Percentiles rank a stretch among this genome's conserved stretches.
Conservation (phyloP, 2,329 filamentous ascomycete genomes). For the Microdochium paspali region DNA sequence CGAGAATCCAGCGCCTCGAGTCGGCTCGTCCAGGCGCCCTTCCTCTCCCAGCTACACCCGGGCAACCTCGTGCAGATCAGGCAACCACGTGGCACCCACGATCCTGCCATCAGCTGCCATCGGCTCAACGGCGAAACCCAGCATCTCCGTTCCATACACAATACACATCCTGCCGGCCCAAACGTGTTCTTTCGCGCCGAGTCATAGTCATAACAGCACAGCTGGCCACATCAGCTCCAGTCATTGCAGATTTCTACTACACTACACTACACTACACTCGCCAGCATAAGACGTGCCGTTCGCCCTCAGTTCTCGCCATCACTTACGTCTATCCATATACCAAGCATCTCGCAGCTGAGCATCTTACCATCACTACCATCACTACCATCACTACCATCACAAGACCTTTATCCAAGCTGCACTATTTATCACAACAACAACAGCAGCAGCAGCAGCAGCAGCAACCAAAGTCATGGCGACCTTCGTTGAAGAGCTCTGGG, state of each 20-base stretch:
- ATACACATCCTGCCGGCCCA: not conserved
- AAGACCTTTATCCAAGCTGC: not conserved
- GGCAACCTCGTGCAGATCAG: too few relatives aligned
- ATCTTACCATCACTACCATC: too few relatives aligned
- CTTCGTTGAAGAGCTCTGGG: conserved; percentile 71
- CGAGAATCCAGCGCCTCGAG: too few relatives aligned
- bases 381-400: not conserved
- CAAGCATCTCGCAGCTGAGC: too few relatives aligned
- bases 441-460: not conserved
- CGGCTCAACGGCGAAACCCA: too few relatives aligned
- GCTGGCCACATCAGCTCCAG: not conserved
- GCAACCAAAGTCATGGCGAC: conserved; percentile 34
- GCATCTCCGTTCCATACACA: not conserved
- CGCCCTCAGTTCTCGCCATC: too few relatives aligned
- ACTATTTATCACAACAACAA: not conserved
- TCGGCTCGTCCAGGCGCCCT: too few relatives aligned
- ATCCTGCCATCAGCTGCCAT: too few relatives aligned
- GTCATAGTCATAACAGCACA: not conserved
- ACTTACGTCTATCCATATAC: too few relatives aligned
- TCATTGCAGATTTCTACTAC: not conserved
- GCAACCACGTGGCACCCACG: too few relatives aligned
- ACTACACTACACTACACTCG: too few relatives aligned
- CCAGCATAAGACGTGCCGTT: not conserved
- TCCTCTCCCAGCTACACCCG: too few relatives aligned
- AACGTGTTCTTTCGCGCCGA: not conserved